A percentile compares a stretch with the other conserved stretches of the same genome.
Evolutionary conservation across 1,284 basidiomycete species (phyloP).

Genomic region (Trametes hirsuta): DNA sequence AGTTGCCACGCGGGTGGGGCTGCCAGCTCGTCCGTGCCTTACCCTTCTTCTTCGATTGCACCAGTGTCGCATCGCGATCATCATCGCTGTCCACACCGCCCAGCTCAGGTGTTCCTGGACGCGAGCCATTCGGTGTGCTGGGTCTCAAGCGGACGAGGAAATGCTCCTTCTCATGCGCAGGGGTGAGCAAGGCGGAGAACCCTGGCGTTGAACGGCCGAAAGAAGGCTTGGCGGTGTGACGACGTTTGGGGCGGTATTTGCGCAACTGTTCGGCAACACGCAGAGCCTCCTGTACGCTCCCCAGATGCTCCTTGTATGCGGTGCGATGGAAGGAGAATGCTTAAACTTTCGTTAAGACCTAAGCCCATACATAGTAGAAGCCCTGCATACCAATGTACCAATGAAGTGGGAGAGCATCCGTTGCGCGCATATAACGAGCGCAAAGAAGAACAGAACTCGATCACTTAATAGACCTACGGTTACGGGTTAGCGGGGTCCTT

Average conservation of each 20-base stretch:
- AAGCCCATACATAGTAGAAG: background rate
- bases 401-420: constrained; percentile 69
- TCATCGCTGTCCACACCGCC: constrained; percentile 27
- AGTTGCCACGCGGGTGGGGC: constrained; percentile 8
- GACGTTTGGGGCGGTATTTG: constrained; percentile 65
- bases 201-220: constrained; percentile 30
- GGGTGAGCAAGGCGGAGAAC: constrained; percentile 31
- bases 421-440: constrained; percentile 61
- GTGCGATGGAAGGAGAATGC: constrained; percentile 77
- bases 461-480: constrained; percentile 52
- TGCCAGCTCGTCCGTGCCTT: constrained; percentile 25
- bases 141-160: constrained; percentile 20
- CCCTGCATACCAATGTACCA: constrained; percentile 30
- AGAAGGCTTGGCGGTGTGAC: constrained; percentile 29
- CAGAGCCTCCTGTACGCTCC: constrained; percentile 57
- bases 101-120: constrained; percentile 26
- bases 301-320: constrained; percentile 76
- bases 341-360: constrained; percentile 14
- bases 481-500: background rate
- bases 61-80: constrained; percentile 28
- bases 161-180: constrained; percentile 37
- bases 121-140: constrained; percentile 23
- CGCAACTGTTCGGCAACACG: constrained; percentile 71
- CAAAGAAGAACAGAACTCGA: constrained; percentile 76
- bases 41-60: constrained; percentile 26